Conservation (phyloP, 345 rosid genomes). For the Clausena lansium region DNA sequence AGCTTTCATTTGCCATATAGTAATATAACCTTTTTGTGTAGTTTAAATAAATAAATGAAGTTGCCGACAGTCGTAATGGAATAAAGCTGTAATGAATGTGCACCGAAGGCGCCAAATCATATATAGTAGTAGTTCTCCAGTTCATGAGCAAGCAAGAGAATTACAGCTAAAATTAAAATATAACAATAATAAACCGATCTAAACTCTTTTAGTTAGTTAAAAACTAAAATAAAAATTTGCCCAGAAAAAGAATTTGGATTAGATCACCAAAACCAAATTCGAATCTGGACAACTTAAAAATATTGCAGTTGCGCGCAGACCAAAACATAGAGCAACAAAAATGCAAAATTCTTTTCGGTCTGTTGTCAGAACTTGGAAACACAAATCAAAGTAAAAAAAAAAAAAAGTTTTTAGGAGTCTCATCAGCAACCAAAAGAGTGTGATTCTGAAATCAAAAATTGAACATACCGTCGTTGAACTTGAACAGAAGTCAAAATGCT, state of each 20-base stretch:
- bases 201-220: not conserved
- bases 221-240: not conserved
- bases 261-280: not conserved
- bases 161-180: not conserved
- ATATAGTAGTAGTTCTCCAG: not conserved
- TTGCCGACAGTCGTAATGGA: conserved; percentile 9
- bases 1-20: conserved; percentile 1
- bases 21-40: not conserved
- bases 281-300: not conserved
- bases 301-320: not conserved
- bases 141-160: conserved; percentile 6
- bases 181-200: not conserved
- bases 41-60: not conserved
- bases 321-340: not conserved
- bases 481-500: not conserved
- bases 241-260: not conserved
- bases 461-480: not conserved
- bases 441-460: not conserved
- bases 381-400: not conserved
- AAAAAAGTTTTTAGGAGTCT: not conserved
- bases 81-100: not conserved
- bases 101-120: conserved; percentile 9
- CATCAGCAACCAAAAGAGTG: not conserved
- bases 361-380: not conserved
- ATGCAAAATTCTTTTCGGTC: not conserved